Conservation (phyloP, 164 flowering plant genomes). For the Vitis rotundifolia region DNA sequence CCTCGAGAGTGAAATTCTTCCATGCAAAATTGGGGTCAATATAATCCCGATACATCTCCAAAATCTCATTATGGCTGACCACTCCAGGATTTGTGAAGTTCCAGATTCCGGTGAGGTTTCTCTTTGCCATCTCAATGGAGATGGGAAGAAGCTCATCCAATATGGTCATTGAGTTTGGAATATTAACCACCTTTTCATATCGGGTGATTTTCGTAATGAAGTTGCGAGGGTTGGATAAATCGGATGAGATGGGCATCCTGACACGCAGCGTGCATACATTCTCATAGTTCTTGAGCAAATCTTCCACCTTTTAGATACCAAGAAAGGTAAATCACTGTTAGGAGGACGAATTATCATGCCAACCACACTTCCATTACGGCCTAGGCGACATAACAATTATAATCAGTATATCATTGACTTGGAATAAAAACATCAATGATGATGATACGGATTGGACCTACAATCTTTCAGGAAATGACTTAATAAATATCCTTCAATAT, state of each 20-base stretch:
- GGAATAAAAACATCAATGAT: too few relatives aligned
- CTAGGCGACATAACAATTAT: too few relatives aligned
- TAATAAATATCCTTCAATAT: too few relatives aligned
- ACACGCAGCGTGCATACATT: conserved; percentile 68
- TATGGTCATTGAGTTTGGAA: conserved; percentile 74
- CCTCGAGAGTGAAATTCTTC: conserved; percentile 69
- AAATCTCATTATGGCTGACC: conserved; percentile 66
- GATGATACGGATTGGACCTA: too few relatives aligned
- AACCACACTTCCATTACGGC: not conserved
- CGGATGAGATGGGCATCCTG: conserved; percentile 68
- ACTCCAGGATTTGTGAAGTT: conserved; percentile 76
- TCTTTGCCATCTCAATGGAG: conserved; percentile 63
- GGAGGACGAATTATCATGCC: not conserved
- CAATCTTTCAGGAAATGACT: too few relatives aligned
- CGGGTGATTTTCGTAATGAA: conserved; percentile 65
- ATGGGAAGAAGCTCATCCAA: conserved; percentile 68
- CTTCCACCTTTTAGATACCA: conserved; percentile 45
- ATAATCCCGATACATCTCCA: conserved; percentile 61
- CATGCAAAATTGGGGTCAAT: conserved; percentile 60
- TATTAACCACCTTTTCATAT: conserved; percentile 65
- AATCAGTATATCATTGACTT: too few relatives aligned
- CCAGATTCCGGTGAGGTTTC: conserved; percentile 66
- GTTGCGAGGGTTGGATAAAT: conserved; percentile 61
- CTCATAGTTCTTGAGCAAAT: conserved; percentile 58
- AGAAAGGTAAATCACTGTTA: not conserved